These are phyloP conservation scores for Selaginella moellendorffii DNA, from an alignment of 75 land plant genomes.

Conservation along the genomic window DNA sequence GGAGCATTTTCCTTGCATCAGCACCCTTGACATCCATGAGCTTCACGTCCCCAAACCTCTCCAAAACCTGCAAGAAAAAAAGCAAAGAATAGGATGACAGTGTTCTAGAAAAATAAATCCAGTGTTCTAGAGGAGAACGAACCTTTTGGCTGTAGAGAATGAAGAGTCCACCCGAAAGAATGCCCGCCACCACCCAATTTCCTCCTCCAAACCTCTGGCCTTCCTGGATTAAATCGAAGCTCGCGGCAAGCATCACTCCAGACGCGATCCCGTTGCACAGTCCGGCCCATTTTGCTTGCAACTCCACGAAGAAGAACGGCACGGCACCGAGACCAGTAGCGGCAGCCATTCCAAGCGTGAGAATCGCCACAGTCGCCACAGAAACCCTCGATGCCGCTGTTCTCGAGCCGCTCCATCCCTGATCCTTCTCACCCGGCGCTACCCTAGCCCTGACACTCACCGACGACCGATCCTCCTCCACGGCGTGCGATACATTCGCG, in stretches of 20 bases:
- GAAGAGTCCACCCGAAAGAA: conserved; percentile 72
- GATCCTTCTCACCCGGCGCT: background rate
- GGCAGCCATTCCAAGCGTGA: conserved; percentile 94
- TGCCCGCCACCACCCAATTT: conserved; percentile 74
- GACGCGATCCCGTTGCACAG: conserved; percentile 94
- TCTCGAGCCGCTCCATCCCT: background rate
- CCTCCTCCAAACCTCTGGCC: conserved; percentile 78
- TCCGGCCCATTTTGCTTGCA: conserved; percentile 87
- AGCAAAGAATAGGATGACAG: background rate
- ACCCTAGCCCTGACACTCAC: too few species aligned
- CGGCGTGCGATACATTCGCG: too few species aligned
- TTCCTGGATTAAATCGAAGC: conserved; percentile 93
- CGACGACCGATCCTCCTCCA: too few species aligned
- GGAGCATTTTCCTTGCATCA: conserved; percentile 73
- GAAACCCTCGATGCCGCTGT: conserved; percentile 37
- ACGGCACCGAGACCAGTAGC: conserved; percentile 88
- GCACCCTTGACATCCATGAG: conserved; percentile 98
- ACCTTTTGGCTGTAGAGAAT: conserved; percentile 84
- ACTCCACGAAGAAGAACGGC: conserved; percentile 91
- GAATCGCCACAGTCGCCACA: conserved; percentile 65
- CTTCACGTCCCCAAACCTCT: conserved; percentile 81
- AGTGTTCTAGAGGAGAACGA: background rate
- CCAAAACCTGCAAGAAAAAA: conserved; percentile 40
- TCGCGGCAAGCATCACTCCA: conserved; percentile 97
- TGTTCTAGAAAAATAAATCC: background rate